Percentiles rank a stretch among this genome's conserved stretches.
Evolutionary conservation across 1,139 yeast genomes (phyloP).

Genomic region (Entelexis paramagnoliae): DNA sequence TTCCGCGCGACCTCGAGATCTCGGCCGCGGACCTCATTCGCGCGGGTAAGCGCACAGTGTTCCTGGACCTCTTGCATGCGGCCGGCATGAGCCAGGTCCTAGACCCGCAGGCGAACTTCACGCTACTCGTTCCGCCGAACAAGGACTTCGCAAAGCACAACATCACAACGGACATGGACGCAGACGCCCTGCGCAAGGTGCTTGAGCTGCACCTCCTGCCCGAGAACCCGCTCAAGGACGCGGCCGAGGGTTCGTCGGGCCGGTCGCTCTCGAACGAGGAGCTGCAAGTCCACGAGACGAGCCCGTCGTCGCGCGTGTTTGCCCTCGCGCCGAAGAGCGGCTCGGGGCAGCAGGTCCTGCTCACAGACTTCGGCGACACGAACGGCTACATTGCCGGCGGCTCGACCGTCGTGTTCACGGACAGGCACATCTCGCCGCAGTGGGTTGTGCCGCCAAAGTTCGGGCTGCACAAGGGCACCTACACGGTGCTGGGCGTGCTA

Average conservation of each 20-base stretch:
- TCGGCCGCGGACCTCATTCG: conserved; percentile 48
- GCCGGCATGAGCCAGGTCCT: conserved; percentile 33
- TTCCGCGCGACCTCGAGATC: conserved; percentile 51
- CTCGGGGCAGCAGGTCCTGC: conserved; percentile 51
- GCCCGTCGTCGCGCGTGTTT: conserved; percentile 29
- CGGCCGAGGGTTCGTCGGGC: conserved; percentile 31
- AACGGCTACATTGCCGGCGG: conserved; percentile 34
- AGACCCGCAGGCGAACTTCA: conserved; percentile 36
- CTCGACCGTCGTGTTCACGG: conserved; percentile 58
- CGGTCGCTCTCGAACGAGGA: conserved; percentile 40
- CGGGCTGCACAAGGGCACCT: conserved; percentile 31
- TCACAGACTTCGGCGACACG: conserved; percentile 61
- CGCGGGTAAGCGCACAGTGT: conserved; percentile 37
- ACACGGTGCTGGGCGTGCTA: conserved; percentile 30
- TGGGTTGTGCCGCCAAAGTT: conserved; percentile 46
- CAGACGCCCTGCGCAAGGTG: conserved; percentile 30
- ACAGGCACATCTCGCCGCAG: conserved; percentile 50
- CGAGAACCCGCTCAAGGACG: conserved; percentile 35
- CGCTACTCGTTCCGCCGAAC: conserved; percentile 66
- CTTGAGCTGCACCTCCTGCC: conserved; percentile 64
- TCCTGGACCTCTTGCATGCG: conserved; percentile 42
- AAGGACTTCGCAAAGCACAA: conserved; percentile 47
- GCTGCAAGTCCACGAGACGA: conserved; percentile 37
- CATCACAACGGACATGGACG: conserved; percentile 37
- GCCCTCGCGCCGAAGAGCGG: conserved; percentile 37